phyloP scores from a whole-genome alignment of 495 filamentous ascomycete genomes.

The Lasiosphaeria hispida region DNA sequence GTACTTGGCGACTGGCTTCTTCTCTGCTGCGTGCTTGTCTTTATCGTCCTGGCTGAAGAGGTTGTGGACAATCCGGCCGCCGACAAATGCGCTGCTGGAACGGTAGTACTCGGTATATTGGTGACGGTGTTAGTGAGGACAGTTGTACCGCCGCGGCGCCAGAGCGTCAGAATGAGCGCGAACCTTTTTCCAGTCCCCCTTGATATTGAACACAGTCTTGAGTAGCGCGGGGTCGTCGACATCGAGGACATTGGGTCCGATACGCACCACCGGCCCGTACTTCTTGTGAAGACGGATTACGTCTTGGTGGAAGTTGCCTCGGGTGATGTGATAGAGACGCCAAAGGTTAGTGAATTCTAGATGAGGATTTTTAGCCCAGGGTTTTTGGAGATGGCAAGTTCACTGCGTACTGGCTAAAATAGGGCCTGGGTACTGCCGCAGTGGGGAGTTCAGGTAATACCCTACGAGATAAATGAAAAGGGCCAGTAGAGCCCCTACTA shows the following conservation, averaged over 20 bases:
- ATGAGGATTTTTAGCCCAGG: not conserved
- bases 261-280: slow-evolving; percentile 39
- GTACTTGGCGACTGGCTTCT: slow-evolving; percentile 36
- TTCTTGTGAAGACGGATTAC: slow-evolving; percentile 32
- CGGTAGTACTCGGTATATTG: slow-evolving; percentile 32
- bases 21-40: slow-evolving; percentile 28
- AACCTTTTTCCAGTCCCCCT: slow-evolving; percentile 25
- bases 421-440: slow-evolving; percentile 36
- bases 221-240: slow-evolving; percentile 33
- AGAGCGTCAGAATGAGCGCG: not conserved
- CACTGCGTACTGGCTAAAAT: slow-evolving; percentile 32
- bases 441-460: slow-evolving; percentile 19
- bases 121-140: not conserved
- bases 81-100: slow-evolving; percentile 29
- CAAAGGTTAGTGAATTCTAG: slow-evolving; percentile 27
- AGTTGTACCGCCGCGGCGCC: too few species aligned
- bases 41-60: slow-evolving; percentile 34
- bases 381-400: not conserved
- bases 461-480: too few species aligned
- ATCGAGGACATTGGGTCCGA: slow-evolving; percentile 39
- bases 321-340: slow-evolving; percentile 19
- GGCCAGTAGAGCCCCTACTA: too few species aligned
- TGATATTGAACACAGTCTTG: slow-evolving; percentile 24
- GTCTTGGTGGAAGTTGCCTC: slow-evolving; percentile 17
- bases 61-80: slow-evolving; percentile 37